Evolutionary conservation across 768 basidiomycete species (phyloP).

Genomic region (Suillus discolor): DNA sequence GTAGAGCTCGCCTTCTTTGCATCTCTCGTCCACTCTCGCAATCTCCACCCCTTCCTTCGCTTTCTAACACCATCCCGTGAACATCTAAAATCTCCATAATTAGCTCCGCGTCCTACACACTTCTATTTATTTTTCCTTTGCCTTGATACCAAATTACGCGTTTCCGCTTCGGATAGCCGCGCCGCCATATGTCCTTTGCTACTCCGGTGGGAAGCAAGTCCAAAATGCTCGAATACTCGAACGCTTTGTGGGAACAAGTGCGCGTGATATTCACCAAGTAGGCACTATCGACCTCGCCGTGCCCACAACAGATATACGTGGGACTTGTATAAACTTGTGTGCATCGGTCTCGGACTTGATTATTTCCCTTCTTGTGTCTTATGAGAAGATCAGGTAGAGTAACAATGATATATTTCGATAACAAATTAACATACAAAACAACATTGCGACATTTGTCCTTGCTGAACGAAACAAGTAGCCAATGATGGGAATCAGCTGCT

Average conservation of each 20-base stretch:
- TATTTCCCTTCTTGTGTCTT: background rate
- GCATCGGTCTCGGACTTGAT: conserved; percentile 49
- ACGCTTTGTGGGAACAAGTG: conserved; percentile 59
- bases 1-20: conserved; percentile 63
- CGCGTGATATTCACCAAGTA: conserved; percentile 17
- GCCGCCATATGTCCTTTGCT: conserved; percentile 95
- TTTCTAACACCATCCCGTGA: background rate
- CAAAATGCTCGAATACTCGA: conserved; percentile 84
- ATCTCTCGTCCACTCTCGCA: conserved; percentile 48
- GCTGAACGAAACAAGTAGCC: background rate
- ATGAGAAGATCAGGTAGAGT: background rate
- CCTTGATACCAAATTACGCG: conserved; percentile 69
- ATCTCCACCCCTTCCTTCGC: conserved; percentile 25
- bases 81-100: background rate
- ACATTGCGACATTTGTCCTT: background rate
- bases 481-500: background rate
- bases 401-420: background rate
- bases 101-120: background rate
- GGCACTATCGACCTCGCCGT: conserved; percentile 30
- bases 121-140: conserved; percentile 50
- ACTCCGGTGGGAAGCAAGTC: conserved; percentile 88
- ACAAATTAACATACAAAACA: background rate
- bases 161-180: conserved; percentile 72
- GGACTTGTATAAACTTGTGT: conserved; percentile 89
- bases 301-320: conserved; percentile 51